A percentile compares a stretch with the other conserved stretches of the same genome.
Conservation (phyloP, 2,329 filamentous ascomycete species). For the Zymoseptoria passerinii region DNA sequence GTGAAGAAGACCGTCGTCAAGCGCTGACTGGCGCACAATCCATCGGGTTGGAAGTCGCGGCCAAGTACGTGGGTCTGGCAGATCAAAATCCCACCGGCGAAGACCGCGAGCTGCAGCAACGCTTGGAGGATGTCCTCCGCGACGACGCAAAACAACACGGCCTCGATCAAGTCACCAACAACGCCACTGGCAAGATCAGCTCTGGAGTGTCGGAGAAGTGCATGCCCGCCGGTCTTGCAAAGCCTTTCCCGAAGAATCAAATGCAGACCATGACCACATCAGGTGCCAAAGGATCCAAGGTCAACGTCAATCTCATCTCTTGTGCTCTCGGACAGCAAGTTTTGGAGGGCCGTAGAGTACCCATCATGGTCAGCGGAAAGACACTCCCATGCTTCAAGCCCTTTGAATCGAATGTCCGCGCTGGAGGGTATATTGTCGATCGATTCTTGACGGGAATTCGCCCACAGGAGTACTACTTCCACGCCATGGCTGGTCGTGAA, state of each 20-base stretch:
- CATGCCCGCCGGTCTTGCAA: slow-evolving; percentile 73
- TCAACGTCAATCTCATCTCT: slow-evolving; percentile 96
- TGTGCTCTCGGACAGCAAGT: slow-evolving; percentile 97
- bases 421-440: slow-evolving; percentile 87
- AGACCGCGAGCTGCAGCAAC: slow-evolving; percentile 63
- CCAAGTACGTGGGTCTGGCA: slow-evolving; percentile 79
- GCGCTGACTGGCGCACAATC: slow-evolving; percentile 58
- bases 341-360: slow-evolving; percentile 87
- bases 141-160: slow-evolving; percentile 86
- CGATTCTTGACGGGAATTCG: slow-evolving; percentile 97
- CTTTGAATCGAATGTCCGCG: slow-evolving; percentile 80
- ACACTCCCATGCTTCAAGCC: slow-evolving; percentile 88
- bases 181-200: slow-evolving; percentile 60
- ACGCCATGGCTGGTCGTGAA: slow-evolving; percentile 98
- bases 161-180: slow-evolving; percentile 81
- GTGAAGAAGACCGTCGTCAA: slow-evolving; percentile 62
- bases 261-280: slow-evolving; percentile 99
- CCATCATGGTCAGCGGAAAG: slow-evolving; percentile 96
- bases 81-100: slow-evolving; percentile 53
- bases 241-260: slow-evolving; percentile 91
- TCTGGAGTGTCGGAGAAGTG: slow-evolving; percentile 69
- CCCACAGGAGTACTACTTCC: slow-evolving; percentile 97
- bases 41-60: slow-evolving; percentile 70
- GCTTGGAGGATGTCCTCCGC: slow-evolving; percentile 80
- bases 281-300: slow-evolving; percentile 83